Evolutionary conservation across 1,139 yeast species (phyloP), one percentile per base, ranked within the genome.

Genomic region (Dujonia santamariae): DNA sequence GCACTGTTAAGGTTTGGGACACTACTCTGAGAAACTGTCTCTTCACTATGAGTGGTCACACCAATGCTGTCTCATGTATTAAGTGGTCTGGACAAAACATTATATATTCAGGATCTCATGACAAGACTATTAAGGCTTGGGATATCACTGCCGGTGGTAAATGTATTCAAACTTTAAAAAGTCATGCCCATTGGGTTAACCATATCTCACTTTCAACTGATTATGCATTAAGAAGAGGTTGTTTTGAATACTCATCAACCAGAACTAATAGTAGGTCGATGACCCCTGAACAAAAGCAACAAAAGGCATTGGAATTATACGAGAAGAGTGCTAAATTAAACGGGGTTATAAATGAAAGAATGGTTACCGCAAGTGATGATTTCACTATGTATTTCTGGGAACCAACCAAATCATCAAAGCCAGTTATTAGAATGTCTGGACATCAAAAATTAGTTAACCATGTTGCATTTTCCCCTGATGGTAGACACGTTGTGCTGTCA

Each of bases 311-410:
- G 32, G 58, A 54, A 37, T 75, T 80, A 46, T 92, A 83, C 58
- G 92, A 85, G 43, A 83, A 85, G 53, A 84, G 82, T 29, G 88
- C 95, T 15, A 79, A 75, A 47, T 61, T 78, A 28, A 79, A 80
- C 31, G 96, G 96, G 15, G 61, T 63, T 15, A 53, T 72, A 14
- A 76, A 77, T 37, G 98, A 92, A 58, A 70, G 96, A 45, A 75
- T 92, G 53, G 97, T 88, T 6, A 87, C 97, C 14, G 97, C 97
- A 8, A 80, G 92, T 59, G 99, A 92, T 54, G 99, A 92, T 61
- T 90, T 92, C 60, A 92, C 98, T 28, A 92, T 94, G 97, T 92
- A 84, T 51, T 66, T 94, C 42, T 92, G 99, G 99, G 95, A 88
- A 51, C 97, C 97, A 11, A 61, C 79, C 34, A 83, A 79, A 55